These are phyloP conservation scores for Acanthamoeba lenticulata DNA, from an alignment of 208 protist genomes.

Conservation along the genomic window DNA sequence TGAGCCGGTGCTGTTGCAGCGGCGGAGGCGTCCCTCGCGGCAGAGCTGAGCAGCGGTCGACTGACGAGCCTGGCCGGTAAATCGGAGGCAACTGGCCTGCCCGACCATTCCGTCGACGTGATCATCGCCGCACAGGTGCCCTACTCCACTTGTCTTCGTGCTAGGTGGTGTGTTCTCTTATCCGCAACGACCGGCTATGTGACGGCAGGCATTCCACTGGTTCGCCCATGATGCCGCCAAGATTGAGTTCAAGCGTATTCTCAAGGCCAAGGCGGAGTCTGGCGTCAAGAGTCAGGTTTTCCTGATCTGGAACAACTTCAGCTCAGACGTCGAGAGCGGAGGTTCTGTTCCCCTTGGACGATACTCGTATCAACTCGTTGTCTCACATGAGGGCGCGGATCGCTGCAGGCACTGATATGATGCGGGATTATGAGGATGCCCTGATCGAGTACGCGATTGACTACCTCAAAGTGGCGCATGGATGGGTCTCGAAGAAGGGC, in stretches of 20 bases:
- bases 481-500: constrained; percentile 19
- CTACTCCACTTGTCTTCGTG: no score
- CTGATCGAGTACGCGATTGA: constrained; percentile 11
- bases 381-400: no score
- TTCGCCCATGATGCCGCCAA: constrained; percentile 10
- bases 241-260: constrained; percentile 9
- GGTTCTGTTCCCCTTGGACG: neutral
- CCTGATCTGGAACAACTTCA: constrained; percentile 36
- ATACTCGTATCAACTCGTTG: neutral
- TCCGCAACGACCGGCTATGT: no score
- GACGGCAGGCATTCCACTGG: constrained; percentile 15
- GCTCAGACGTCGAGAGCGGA: neutral
- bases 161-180: no score
- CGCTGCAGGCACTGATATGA: neutral
- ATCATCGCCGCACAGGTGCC: constrained; percentile 5
- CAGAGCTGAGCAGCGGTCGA: neutral
- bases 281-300: constrained; percentile 24
- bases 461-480: constrained; percentile 33
- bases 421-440: neutral
- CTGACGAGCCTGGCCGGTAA: neutral
- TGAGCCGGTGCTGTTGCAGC: neutral
- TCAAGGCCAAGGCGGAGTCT: neutral
- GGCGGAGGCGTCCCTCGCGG: neutral
- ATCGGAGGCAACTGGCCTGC: neutral
- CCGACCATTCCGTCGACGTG: neutral